A percentile compares a stretch with the other conserved stretches of the same genome.
These are phyloP conservation scores for Cystobasidium pallidum DNA, from an alignment of 1,284 basidiomycete genomes.

Conservation along the genomic window DNA sequence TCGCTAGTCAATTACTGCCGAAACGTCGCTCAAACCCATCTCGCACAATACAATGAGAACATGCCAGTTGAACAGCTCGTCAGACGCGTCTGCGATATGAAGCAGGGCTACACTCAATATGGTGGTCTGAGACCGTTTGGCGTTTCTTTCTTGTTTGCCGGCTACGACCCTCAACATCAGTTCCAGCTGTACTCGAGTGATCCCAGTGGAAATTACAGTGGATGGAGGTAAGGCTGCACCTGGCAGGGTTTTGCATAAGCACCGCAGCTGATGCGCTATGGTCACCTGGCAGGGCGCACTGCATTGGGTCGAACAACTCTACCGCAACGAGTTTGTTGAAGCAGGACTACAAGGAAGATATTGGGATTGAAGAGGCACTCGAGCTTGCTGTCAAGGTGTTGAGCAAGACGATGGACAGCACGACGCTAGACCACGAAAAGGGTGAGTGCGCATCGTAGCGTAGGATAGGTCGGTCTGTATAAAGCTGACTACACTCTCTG, in stretches of 20 bases:
- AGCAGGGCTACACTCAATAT: slow-evolving; percentile 68
- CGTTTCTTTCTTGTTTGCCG: slow-evolving; percentile 93
- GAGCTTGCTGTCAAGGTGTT: slow-evolving; percentile 88
- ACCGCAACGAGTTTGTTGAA: slow-evolving; percentile 91
- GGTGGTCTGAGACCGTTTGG: slow-evolving; percentile 94
- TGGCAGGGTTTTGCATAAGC: too few species aligned
- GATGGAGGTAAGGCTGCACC: slow-evolving; percentile 64
- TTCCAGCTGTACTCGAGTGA: slow-evolving; percentile 99
- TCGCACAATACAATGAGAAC: slow-evolving; percentile 91
- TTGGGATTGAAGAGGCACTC: slow-evolving; percentile 87
- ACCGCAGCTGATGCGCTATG: background rate
- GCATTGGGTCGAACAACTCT: slow-evolving; percentile 94
- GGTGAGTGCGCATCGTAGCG: slow-evolving; percentile 64
- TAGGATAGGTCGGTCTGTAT: too few species aligned
- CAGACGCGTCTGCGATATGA: slow-evolving; percentile 92
- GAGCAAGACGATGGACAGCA: slow-evolving; percentile 99
- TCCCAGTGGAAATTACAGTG: slow-evolving; percentile 96
- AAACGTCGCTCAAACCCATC: slow-evolving; percentile 83
- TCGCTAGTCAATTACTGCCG: slow-evolving; percentile 95
- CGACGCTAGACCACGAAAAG: slow-evolving; percentile 91
- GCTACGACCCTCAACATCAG: slow-evolving; percentile 91
- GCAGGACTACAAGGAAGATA: slow-evolving; percentile 98
- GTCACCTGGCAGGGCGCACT: slow-evolving; percentile 74
- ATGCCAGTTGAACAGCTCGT: slow-evolving; percentile 96
- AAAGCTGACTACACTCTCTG: too few species aligned